phyloP scores from a whole-genome alignment of 495 filamentous ascomycete genomes.

The Coniosporium apollinis region DNA sequence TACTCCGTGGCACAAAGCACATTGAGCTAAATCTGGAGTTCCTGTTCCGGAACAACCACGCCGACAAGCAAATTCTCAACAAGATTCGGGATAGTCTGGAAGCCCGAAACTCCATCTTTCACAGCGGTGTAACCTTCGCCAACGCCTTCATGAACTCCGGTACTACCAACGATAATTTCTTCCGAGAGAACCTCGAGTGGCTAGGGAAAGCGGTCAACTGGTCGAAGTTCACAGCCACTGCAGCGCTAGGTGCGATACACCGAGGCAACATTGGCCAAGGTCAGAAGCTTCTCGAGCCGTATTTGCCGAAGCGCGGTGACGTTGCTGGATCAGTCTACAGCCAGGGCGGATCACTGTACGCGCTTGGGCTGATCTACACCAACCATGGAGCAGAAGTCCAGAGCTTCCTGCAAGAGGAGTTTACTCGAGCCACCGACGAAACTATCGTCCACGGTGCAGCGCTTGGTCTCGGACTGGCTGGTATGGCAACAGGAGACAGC shows the following conservation, averaged over 20 bases:
- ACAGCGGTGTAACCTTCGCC: constrained; percentile 88
- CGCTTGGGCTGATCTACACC: constrained; percentile 89
- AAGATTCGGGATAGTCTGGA: constrained; percentile 92
- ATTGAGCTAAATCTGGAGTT: constrained; percentile 94
- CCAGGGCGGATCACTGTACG: constrained; percentile 89
- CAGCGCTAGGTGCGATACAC: constrained; percentile 92
- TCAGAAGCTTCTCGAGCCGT: constrained; percentile 83
- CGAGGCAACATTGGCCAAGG: constrained; percentile 85
- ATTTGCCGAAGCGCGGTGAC: constrained; percentile 63
- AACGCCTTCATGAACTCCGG: constrained; percentile 99
- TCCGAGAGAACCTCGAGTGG: constrained; percentile 95
- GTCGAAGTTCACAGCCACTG: constrained; percentile 98
- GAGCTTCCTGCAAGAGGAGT: constrained; percentile 72
- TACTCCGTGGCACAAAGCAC: constrained; percentile 76
- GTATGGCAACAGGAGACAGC: constrained; percentile 87
- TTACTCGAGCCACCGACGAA: constrained; percentile 75
- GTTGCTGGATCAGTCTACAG: constrained; percentile 76
- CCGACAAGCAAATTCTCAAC: constrained; percentile 76
- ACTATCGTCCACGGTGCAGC: constrained; percentile 96
- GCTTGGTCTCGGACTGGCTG: constrained; percentile 86
- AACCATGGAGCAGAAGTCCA: constrained; percentile 92
- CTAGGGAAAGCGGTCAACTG: constrained; percentile 97
- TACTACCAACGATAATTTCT: constrained; percentile 93
- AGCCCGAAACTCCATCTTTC: constrained; percentile 93
- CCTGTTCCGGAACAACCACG: constrained; percentile 84